phyloP scores from a whole-genome alignment of 2,329 filamentous ascomycete genomes.

The Penicillium glabrum region DNA sequence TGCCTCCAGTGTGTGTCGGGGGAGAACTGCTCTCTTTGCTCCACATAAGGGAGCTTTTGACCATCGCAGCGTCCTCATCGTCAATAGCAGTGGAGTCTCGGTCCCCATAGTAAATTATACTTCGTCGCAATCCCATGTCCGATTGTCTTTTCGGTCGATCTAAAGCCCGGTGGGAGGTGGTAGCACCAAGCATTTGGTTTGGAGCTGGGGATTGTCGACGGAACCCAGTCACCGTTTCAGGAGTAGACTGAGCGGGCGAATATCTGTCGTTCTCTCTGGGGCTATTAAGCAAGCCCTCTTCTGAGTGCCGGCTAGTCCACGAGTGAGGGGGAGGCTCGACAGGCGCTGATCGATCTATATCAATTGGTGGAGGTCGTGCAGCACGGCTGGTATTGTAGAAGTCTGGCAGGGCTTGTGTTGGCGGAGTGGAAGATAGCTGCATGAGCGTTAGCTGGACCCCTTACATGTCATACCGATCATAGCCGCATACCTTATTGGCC shows the following conservation, averaged over 20 bases:
- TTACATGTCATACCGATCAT: constrained; percentile 1
- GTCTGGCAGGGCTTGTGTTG: constrained; percentile 16
- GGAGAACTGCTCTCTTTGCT: constrained; percentile 26
- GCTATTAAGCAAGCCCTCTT: constrained; percentile 49
- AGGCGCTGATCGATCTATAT: constrained; percentile 43
- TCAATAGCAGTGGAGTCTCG: constrained; percentile 30
- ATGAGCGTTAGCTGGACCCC: constrained; percentile 19
- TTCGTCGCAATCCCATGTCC: constrained; percentile 32
- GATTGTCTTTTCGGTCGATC: constrained; percentile 24
- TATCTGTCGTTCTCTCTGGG: constrained; percentile 20
- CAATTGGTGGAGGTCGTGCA: constrained; percentile 43
- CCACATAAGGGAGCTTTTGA: constrained; percentile 34
- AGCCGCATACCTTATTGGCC: constrained; percentile 22
- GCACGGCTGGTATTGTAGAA: constrained; percentile 25
- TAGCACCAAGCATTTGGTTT: constrained; percentile 24
- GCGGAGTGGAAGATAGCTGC: constrained; percentile 26
- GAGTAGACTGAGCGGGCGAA: constrained; percentile 13
- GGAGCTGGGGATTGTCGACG: constrained; percentile 23
- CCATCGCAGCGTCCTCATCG: constrained; percentile 42
- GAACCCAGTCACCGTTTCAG: constrained; percentile 12
- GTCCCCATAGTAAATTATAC: constrained; percentile 28
- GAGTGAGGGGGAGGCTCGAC: constrained; percentile 53
- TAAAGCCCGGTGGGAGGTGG: constrained; percentile 33
- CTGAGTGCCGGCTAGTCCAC: constrained; percentile 53
- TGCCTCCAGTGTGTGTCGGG: constrained; percentile 21